These are phyloP conservation scores for Boletales sp. DNA, from an alignment of 768 basidiomycete species.

Conservation along the genomic window DNA sequence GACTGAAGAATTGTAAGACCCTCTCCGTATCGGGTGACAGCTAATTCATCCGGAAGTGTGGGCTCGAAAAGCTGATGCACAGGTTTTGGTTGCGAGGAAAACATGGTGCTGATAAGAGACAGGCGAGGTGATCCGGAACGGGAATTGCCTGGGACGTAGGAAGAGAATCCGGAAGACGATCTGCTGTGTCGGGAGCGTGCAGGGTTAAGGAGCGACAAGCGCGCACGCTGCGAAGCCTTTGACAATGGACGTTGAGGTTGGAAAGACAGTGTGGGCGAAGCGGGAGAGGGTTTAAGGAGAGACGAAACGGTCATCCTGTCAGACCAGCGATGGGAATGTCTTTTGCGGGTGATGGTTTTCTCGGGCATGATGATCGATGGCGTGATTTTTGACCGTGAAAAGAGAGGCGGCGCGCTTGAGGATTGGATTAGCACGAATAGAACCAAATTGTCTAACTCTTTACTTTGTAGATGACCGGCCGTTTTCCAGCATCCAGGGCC, in stretches of 20 bases:
- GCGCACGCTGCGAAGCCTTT: conserved; percentile 10
- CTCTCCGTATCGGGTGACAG: conserved; percentile 52
- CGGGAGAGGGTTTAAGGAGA: conserved; percentile 40
- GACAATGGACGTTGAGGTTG: not conserved
- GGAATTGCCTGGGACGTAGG: conserved; percentile 34
- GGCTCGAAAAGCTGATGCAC: conserved; percentile 66
- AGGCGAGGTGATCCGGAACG: conserved; percentile 7
- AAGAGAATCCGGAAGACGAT: conserved; percentile 32
- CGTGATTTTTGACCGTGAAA: conserved; percentile 41
- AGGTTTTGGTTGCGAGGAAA: conserved; percentile 42
- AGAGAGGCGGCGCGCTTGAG: conserved; percentile 26
- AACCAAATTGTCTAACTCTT: not conserved
- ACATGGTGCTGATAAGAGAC: conserved; percentile 14
- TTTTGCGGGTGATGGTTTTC: conserved; percentile 39
- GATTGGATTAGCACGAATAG: not conserved
- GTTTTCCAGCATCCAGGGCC: conserved; percentile 7
- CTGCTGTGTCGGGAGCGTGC: conserved; percentile 27
- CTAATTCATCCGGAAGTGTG: conserved; percentile 71
- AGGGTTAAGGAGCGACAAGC: conserved; percentile 18
- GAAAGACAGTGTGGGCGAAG: conserved; percentile 35
- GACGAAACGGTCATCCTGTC: conserved; percentile 38
- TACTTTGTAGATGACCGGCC: conserved; percentile 12
- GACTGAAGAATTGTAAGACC: conserved; percentile 57
- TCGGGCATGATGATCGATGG: conserved; percentile 52
- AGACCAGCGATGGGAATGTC: conserved; percentile 40